A percentile compares a stretch with the other conserved stretches of the same genome.
phyloP scores from a whole-genome alignment of 805 yeast species.

The Ogataea henricii region DNA sequence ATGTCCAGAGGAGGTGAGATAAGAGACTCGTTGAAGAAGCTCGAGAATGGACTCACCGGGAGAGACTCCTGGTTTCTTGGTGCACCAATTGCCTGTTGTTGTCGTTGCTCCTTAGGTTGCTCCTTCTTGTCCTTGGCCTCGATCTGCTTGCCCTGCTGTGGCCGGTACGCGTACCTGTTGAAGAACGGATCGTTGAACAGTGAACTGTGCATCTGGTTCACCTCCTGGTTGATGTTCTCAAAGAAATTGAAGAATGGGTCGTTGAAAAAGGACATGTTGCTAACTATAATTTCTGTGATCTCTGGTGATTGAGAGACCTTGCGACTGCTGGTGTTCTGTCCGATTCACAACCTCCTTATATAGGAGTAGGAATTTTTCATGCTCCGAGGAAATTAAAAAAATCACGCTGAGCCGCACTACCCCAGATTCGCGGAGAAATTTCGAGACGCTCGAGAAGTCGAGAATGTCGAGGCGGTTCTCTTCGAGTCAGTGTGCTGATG shows the following conservation, averaged over 20 bases:
- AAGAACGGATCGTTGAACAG: slow-evolving; percentile 34
- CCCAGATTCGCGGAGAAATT: slow-evolving; percentile 1
- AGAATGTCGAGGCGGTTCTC: too few species aligned
- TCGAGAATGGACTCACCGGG: slow-evolving; percentile 28
- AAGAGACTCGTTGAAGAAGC: slow-evolving; percentile 29
- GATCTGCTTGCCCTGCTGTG: not conserved
- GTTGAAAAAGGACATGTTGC: slow-evolving; percentile 23
- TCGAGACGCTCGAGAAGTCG: not conserved
- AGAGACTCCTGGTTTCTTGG: slow-evolving; percentile 23
- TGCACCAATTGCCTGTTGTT: slow-evolving; percentile 7
- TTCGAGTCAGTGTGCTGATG: too few species aligned
- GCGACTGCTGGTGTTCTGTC: too few species aligned
- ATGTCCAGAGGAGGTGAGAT: slow-evolving; percentile 48
- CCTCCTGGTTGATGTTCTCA: slow-evolving; percentile 45
- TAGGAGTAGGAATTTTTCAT: slow-evolving; percentile 23
- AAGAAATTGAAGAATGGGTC: slow-evolving; percentile 48
- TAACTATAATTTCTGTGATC: too few species aligned
- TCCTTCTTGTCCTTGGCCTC: not conserved
- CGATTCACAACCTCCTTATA: too few species aligned
- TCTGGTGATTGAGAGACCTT: not conserved
- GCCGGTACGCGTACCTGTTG: slow-evolving; percentile 11
- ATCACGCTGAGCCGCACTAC: slow-evolving; percentile 18
- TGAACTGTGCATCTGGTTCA: slow-evolving; percentile 38
- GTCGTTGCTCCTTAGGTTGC: not conserved
- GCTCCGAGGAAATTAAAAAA: slow-evolving; percentile 46